phyloP scores from a whole-genome alignment of 305 asterid species.

The Coffea humblotiana region DNA sequence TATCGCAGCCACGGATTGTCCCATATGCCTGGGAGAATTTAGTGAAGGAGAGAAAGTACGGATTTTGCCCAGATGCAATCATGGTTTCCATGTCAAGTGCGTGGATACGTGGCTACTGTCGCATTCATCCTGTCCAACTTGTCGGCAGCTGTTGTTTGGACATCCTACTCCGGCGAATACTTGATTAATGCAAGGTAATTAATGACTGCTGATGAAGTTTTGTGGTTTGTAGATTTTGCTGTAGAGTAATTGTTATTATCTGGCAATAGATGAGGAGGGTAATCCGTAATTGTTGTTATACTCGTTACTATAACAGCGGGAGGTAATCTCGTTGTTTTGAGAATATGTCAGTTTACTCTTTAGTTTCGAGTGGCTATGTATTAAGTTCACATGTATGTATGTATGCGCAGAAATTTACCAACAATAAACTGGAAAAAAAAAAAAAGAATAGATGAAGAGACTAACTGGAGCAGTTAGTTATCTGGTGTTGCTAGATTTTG shows the following conservation, averaged over 20 bases:
- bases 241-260: neutral
- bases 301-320: neutral
- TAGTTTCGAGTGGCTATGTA: neutral
- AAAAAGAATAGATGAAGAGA: no score
- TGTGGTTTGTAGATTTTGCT: neutral
- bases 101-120: constrained; percentile 36
- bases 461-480: neutral
- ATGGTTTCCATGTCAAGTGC: constrained; percentile 39
- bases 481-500: neutral
- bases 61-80: constrained; percentile 36
- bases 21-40: constrained; percentile 50
- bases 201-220: neutral
- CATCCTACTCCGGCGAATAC: neutral
- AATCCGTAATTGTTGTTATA: neutral
- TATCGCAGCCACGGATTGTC: constrained; percentile 52
- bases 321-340: no score
- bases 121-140: constrained; percentile 45
- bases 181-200: neutral
- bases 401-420: neutral
- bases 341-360: neutral
- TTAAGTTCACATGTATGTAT: neutral
- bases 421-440: no score
- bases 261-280: neutral
- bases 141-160: constrained; percentile 31
- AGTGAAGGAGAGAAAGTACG: constrained; percentile 35